phyloP scores from a whole-genome alignment of 2,329 filamentous ascomycete species.

The Paracamarosporium sp. region DNA sequence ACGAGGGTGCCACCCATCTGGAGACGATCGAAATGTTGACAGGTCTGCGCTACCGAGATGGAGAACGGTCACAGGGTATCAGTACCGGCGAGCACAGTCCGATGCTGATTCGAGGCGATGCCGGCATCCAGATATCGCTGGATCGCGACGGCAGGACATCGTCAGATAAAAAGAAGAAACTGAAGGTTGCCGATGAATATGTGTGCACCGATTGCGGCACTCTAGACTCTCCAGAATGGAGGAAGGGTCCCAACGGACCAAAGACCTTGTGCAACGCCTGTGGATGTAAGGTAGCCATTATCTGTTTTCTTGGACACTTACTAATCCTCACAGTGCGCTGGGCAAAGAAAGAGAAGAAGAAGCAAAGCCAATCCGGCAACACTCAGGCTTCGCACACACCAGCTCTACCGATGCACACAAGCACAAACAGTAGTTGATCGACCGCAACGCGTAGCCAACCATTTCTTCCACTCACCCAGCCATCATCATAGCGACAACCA shows the following conservation, averaged over 20 bases:
- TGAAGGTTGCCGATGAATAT: slow-evolving; percentile 84
- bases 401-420: slow-evolving; percentile 34
- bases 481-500: not conserved
- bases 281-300: slow-evolving; percentile 65
- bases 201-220: slow-evolving; percentile 96
- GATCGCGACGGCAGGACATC: slow-evolving; percentile 74
- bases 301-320: not conserved
- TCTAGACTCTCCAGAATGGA: slow-evolving; percentile 92
- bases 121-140: slow-evolving; percentile 81
- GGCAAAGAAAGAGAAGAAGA: slow-evolving; percentile 80
- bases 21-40: slow-evolving; percentile 95
- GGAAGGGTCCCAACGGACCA: slow-evolving; percentile 89
- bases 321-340: slow-evolving; percentile 57
- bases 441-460: not conserved
- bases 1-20: slow-evolving; percentile 74
- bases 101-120: slow-evolving; percentile 82
- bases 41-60: slow-evolving; percentile 84
- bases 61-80: slow-evolving; percentile 85
- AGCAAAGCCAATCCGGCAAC: slow-evolving; percentile 30
- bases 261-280: slow-evolving; percentile 97
- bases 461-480: not conserved
- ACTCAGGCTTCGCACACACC: slow-evolving; percentile 27
- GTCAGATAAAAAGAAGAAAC: slow-evolving; percentile 84
- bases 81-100: slow-evolving; percentile 85
- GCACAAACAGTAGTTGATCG: slow-evolving; percentile 40